These are phyloP conservation scores for Cardamine chenopodiifolia DNA, from an alignment of 345 rosid genomes.

Conservation along the genomic window DNA sequence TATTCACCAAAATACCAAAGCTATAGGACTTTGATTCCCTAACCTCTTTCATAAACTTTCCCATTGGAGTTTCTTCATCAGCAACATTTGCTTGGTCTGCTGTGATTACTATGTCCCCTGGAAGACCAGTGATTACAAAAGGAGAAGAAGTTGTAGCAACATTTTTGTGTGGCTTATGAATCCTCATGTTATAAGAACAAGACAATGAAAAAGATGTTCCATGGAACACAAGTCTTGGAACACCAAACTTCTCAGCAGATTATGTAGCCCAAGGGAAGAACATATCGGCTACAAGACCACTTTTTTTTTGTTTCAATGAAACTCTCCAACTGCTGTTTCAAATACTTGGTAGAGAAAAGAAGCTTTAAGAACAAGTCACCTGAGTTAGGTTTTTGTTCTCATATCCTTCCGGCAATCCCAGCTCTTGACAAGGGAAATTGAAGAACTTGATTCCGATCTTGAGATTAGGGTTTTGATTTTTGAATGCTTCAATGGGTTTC, in stretches of 20 bases:
- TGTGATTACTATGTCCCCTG: slow-evolving; percentile 38
- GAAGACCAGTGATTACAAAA: slow-evolving; percentile 38
- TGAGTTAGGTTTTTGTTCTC: slow-evolving; percentile 40
- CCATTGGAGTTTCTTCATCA: slow-evolving; percentile 39
- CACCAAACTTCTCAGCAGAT: slow-evolving; percentile 15
- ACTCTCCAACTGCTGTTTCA: slow-evolving; percentile 52
- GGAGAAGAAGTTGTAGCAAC: slow-evolving; percentile 31
- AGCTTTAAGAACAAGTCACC: slow-evolving; percentile 42
- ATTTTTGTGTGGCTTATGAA: slow-evolving; percentile 43
- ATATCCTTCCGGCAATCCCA: slow-evolving; percentile 55
- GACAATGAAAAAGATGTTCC: slow-evolving; percentile 39
- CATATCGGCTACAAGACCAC: slow-evolving; percentile 41
- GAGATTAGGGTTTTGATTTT: slow-evolving; percentile 27
- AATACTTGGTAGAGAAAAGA: slow-evolving; percentile 41
- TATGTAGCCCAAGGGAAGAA: slow-evolving; percentile 46
- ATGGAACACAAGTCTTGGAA: slow-evolving; percentile 46
- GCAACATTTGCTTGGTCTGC: slow-evolving; percentile 36
- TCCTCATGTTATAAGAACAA: slow-evolving; percentile 35
- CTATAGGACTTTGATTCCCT: slow-evolving; percentile 52
- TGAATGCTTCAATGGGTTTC: slow-evolving; percentile 37
- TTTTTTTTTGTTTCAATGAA: slow-evolving; percentile 45
- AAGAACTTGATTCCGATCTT: slow-evolving; percentile 43
- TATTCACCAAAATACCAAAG: slow-evolving; percentile 68
- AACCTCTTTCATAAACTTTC: slow-evolving; percentile 11
- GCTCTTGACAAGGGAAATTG: slow-evolving; percentile 48